Evolutionary conservation across 2,329 filamentous ascomycete species (phyloP).

Genomic region (Eutypella sp.): DNA sequence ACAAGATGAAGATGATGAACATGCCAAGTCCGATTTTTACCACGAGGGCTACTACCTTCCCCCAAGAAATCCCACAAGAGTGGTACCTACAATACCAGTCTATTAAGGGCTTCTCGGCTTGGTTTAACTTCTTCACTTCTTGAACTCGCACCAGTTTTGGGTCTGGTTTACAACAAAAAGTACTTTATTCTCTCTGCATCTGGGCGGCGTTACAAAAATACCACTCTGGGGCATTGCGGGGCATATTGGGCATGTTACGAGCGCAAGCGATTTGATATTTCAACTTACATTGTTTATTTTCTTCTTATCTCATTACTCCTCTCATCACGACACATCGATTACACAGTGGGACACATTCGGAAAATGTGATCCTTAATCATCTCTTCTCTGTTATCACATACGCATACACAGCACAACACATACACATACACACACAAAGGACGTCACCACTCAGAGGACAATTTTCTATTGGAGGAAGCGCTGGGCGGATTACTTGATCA

Average conservation of each 20-base stretch:
- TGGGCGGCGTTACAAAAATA: conserved; percentile 31
- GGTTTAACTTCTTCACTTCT: conserved; percentile 31
- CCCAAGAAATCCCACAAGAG: conserved; percentile 43
- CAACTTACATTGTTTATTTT: conserved; percentile 5
- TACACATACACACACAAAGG: too few relatives aligned
- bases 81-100: conserved; percentile 53
- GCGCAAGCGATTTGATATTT: conserved; percentile 23
- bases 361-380: neutral
- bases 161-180: conserved; percentile 16
- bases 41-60: conserved; percentile 51
- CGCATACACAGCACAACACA: too few relatives aligned
- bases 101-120: conserved; percentile 35
- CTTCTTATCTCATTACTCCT: too few relatives aligned
- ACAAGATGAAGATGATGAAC: conserved; percentile 33
- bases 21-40: conserved; percentile 38
- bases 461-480: conserved; percentile 19
- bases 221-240: conserved; percentile 24
- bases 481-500: conserved; percentile 18
- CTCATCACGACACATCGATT: too few relatives aligned
- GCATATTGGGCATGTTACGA: conserved; percentile 20
- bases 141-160: conserved; percentile 14
- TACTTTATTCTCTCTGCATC: conserved; percentile 28
- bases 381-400: too few relatives aligned
- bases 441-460: conserved; percentile 24
- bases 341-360: too few relatives aligned